phyloP scores from a whole-genome alignment of 129 eudicot species.

The Mikania micrantha region DNA sequence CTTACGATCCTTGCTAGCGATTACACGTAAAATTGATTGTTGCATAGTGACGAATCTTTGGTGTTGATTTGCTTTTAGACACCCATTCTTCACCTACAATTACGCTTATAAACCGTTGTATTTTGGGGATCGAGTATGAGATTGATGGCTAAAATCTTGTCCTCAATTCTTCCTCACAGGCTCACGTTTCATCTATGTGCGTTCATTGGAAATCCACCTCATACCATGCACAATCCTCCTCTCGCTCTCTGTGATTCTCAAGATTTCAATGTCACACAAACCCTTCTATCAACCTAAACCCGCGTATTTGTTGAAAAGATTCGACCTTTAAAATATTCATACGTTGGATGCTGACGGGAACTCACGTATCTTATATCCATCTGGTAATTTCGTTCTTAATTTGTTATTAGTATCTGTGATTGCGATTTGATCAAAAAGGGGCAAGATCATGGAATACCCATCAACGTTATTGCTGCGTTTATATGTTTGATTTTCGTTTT shows the following conservation, averaged over 20 bases:
- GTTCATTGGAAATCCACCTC: not conserved
- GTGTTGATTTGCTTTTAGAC: constrained; percentile 13
- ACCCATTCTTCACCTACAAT: not conserved
- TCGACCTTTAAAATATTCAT: not conserved
- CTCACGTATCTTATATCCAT: constrained; percentile 11
- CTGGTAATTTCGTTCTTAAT: constrained; percentile 13
- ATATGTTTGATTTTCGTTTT: constrained; percentile 1
- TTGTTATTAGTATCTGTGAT: not conserved
- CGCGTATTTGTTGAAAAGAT: not conserved
- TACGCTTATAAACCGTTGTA: not conserved
- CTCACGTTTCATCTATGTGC: not conserved
- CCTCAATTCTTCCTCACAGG: not conserved
- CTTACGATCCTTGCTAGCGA: no score
- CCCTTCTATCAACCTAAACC: not conserved
- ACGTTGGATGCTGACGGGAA: not conserved
- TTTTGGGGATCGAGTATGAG: no score
- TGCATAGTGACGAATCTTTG: constrained; percentile 20
- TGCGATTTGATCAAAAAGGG: not conserved
- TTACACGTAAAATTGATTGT: not conserved
- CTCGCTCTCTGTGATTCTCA: not conserved
- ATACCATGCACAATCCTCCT: no score
- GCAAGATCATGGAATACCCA: not conserved
- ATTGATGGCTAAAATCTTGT: not conserved
- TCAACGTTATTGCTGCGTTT: not conserved
- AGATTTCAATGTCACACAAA: not conserved